Evolutionary conservation across 352 stramenopile genomes (phyloP).

Genomic region (Elongisporangium anandrum): DNA sequence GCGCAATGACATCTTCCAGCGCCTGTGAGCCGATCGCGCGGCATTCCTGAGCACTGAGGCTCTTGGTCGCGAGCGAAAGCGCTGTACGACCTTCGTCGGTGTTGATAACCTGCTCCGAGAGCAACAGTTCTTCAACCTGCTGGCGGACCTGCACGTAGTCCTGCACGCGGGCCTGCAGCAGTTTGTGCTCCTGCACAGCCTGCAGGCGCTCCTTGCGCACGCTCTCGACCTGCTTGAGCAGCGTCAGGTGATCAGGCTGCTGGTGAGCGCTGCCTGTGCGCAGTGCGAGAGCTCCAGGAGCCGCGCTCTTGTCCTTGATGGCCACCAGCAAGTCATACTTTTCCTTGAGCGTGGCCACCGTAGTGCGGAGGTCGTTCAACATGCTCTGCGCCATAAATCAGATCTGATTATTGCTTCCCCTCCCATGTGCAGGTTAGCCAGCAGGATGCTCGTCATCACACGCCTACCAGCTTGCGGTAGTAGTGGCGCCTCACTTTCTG

Average conservation of each 20-base stretch:
- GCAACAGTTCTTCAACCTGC: not conserved
- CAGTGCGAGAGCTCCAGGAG: not conserved
- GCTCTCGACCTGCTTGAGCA: slow-evolving; percentile 3
- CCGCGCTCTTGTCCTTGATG: not conserved
- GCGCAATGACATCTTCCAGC: not conserved
- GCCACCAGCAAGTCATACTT: not conserved
- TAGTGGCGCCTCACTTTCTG: slow-evolving; percentile 31
- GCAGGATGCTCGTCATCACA: not conserved
- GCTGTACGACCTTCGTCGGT: not conserved
- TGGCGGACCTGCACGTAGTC: not conserved
- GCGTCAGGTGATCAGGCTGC: not conserved
- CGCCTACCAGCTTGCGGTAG: slow-evolving; percentile 20
- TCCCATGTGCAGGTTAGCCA: not conserved
- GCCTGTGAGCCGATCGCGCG: not conserved
- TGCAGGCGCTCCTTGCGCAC: not conserved
- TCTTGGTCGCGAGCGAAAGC: not conserved
- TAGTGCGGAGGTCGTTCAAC: slow-evolving; percentile 5
- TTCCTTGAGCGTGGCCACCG: slow-evolving; percentile 2
- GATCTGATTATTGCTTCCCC: too few relatives aligned
- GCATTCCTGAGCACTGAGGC: not conserved
- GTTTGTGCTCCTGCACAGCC: slow-evolving; percentile 3
- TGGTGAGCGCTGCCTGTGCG: not conserved
- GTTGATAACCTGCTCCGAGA: not conserved
- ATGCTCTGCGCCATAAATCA: not conserved
- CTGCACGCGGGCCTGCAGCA: not conserved